Evolutionary conservation across 2,329 filamentous ascomycete species (phyloP).

Genomic region (Apiospora marii): DNA sequence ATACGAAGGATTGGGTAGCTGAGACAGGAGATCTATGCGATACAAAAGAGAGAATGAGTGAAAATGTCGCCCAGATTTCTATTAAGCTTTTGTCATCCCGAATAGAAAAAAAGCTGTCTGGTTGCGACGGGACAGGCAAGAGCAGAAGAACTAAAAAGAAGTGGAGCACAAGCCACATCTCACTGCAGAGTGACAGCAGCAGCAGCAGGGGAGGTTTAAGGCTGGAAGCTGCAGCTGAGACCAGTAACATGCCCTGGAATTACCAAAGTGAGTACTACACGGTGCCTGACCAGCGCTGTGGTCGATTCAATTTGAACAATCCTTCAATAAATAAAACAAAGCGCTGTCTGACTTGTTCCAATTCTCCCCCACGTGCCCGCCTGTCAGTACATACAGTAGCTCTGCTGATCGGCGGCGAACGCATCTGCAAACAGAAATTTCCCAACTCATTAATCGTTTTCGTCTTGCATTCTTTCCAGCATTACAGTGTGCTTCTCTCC

Average conservation of each 20-base stretch:
- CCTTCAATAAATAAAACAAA: not conserved
- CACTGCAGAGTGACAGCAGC: not conserved
- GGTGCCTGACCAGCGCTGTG: not conserved
- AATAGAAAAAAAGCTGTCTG: conserved; percentile 7
- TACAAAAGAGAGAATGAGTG: not conserved
- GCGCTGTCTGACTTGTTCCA: not conserved
- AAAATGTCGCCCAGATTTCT: not conserved
- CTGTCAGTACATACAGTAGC: not conserved
- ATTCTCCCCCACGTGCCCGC: not conserved
- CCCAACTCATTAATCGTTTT: not conserved
- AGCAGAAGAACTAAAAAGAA: not conserved
- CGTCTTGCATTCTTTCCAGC: not conserved
- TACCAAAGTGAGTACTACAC: not conserved
- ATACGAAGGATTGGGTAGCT: not conserved
- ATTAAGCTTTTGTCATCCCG: conserved; percentile 20
- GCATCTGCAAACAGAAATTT: conserved; percentile 11
- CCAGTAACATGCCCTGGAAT: not conserved
- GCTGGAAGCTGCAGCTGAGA: conserved; percentile 1
- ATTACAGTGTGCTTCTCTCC: too few relatives aligned
- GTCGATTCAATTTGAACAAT: too few relatives aligned
- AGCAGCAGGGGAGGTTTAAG: not conserved
- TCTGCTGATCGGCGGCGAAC: not conserved
- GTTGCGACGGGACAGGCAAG: not conserved
- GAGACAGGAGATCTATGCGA: conserved; percentile 16
- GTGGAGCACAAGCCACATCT: conserved; percentile 15